Conservation (phyloP, 441 rosid species). For the Jatropha podagrica region DNA sequence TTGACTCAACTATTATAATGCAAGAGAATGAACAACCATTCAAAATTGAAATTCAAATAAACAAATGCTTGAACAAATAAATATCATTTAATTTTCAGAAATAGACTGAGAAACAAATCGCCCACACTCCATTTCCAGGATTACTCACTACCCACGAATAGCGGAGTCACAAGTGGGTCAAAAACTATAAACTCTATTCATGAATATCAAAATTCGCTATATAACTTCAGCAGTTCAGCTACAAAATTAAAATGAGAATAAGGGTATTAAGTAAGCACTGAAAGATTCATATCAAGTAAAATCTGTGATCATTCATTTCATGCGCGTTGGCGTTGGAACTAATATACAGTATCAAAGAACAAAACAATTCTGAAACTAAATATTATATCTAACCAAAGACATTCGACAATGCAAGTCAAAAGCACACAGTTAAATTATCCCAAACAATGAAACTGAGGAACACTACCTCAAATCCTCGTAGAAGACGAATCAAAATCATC, state of each 20-base stretch:
- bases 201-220: background rate
- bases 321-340: background rate
- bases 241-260: background rate
- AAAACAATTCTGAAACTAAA: background rate
- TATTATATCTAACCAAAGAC: slow-evolving; percentile 2
- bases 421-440: background rate
- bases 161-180: background rate
- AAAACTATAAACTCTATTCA: background rate
- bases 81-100: background rate
- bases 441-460: background rate
- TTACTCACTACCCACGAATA: background rate
- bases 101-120: background rate
- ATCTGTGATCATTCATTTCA: background rate
- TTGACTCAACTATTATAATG: background rate
- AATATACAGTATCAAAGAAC: background rate
- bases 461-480: slow-evolving; percentile 61
- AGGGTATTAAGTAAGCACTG: background rate
- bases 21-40: background rate
- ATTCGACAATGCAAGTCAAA: background rate
- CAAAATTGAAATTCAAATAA: background rate
- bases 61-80: background rate
- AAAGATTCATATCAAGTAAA: background rate
- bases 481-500: slow-evolving; percentile 91
- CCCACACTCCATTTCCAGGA: background rate
- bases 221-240: background rate